A percentile compares a stretch with the other conserved stretches of the same genome.
Conservation (phyloP, 2,329 filamentous ascomycete species). For the Colletotrichum higginsianum region DNA sequence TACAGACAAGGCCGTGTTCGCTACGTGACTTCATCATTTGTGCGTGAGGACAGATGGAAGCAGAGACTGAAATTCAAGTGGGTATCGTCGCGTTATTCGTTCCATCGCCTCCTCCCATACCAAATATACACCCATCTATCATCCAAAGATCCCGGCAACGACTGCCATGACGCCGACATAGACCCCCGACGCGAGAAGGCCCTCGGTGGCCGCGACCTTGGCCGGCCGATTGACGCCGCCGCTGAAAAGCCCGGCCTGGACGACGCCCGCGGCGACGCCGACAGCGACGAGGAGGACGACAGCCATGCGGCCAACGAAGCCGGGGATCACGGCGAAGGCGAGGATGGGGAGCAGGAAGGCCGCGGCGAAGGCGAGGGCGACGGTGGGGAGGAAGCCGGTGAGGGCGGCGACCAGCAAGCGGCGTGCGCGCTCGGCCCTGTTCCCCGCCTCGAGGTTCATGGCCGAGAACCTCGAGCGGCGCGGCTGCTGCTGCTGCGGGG, state of each 20-base stretch:
- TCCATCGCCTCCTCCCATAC: background rate
- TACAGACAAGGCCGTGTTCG: no score
- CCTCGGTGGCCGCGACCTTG: slow-evolving; percentile 35
- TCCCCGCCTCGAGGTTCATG: slow-evolving; percentile 2
- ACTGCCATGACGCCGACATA: slow-evolving; percentile 56
- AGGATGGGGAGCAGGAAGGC: slow-evolving; percentile 71
- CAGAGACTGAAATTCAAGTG: background rate
- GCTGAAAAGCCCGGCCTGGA: slow-evolving; percentile 50
- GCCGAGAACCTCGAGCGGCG: slow-evolving; percentile 8
- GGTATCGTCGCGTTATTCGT: slow-evolving; percentile 12
- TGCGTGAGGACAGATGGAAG: no score
- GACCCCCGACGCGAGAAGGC: slow-evolving; percentile 49
- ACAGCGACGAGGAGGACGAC: slow-evolving; percentile 68
- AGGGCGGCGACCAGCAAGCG: background rate
- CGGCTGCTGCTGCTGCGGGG: slow-evolving; percentile 35
- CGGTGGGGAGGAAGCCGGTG: slow-evolving; percentile 41
- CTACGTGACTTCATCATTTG: no score
- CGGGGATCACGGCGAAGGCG: slow-evolving; percentile 70
- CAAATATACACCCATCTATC: background rate
- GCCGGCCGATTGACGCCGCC: slow-evolving; percentile 44
- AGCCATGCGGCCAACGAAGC: slow-evolving; percentile 70
- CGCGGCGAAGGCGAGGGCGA: slow-evolving; percentile 63
- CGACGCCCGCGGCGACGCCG: slow-evolving; percentile 54
- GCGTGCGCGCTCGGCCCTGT: slow-evolving; percentile 23
- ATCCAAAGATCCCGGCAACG: slow-evolving; percentile 48